Evolutionary conservation across 148 eudicot genomes (phyloP), one percentile per base, ranked within the genome.

Genomic region (Chenopodium quinoa): DNA sequence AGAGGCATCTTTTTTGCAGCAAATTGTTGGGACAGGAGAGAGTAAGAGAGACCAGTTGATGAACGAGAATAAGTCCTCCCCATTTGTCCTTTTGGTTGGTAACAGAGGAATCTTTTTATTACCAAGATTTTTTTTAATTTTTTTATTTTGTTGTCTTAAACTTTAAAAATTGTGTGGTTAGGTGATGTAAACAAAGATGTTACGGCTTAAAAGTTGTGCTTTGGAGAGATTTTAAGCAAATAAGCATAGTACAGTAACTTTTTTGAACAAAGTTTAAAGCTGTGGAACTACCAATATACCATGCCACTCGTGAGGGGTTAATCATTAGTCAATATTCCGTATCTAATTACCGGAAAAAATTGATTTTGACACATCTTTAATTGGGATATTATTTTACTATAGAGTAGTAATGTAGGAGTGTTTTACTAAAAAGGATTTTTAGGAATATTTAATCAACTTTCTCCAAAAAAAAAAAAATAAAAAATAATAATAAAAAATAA

Each of bases 1-100:
- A 3, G 50, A 76, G 29, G 70, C 79, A 76, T 76, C 70, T 63
- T 76, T 76, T 76, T 32, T 76, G 54, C 69, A 58, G 78, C 67
- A 76, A 6, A 8, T 32, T 7, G 8, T 58, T 58, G 25, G 25
- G 0, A 22, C 9, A 62, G 63, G 72, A 40, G 11, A 32, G 73
- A 70, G 73, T 70, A 22, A 29, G 47, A 72, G 16, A 66, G 34
- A 64, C 75, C 75, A 72, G 60, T 73, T 73, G 76, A 73, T 14
- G 20, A n/a, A n/a, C 23, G 4, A 72, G 75, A 6, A 73, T 73
- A 19, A 73, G 62, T 7, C 46, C 70, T n/a, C 82, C 8, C 19
- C 5, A 23, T 2, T 80, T 73, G 82, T 72, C 82, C 56, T 80
- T 72, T 72, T 37, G 75, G 67, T 72, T 37, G 75, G 67, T 37